Conservation (phyloP, 2,329 filamentous ascomycete genomes). For the Penicillium sp. region DNA sequence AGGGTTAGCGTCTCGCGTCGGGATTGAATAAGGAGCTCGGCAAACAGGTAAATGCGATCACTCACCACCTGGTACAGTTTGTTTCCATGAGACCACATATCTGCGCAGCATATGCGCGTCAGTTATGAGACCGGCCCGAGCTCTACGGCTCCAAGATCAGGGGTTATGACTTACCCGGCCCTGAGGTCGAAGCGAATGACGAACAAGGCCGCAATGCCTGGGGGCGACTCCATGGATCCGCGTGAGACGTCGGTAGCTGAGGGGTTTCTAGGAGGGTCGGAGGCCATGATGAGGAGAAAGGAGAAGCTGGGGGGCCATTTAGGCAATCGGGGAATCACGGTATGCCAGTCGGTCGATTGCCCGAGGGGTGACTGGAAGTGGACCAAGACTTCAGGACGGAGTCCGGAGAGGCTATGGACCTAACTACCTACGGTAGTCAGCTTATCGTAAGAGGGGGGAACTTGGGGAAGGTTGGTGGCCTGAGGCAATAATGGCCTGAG, state of each 20-base stretch:
- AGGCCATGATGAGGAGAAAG: conserved; percentile 29
- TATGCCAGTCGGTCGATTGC: neutral
- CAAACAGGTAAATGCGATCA: conserved; percentile 5
- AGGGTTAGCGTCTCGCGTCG: conserved; percentile 19
- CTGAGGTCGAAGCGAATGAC: conserved; percentile 92
- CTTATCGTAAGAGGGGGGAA: conserved; percentile 6
- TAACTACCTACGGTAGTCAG: neutral
- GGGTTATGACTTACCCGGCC: conserved; percentile 64
- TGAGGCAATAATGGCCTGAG: neutral
- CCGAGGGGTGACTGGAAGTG: neutral
- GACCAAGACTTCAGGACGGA: neutral
- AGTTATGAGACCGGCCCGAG: conserved; percentile 13
- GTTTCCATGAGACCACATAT: conserved; percentile 87
- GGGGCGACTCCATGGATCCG: conserved; percentile 40
- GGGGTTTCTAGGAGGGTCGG: conserved; percentile 32
- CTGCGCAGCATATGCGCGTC: conserved; percentile 41
- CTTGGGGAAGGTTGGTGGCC: conserved; percentile 4
- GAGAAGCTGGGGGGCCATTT: conserved; percentile 14
- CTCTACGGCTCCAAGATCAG: conserved; percentile 5
- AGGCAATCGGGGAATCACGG: conserved; percentile 26
- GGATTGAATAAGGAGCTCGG: neutral
- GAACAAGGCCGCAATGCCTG: conserved; percentile 73
- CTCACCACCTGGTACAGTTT: conserved; percentile 66
- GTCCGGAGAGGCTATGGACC: neutral
- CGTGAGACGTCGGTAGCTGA: conserved; percentile 38